Evolutionary conservation across 2,329 filamentous ascomycete genomes (phyloP), one percentile per base, ranked within the genome.

Genomic region (Calonectria naviculata): DNA sequence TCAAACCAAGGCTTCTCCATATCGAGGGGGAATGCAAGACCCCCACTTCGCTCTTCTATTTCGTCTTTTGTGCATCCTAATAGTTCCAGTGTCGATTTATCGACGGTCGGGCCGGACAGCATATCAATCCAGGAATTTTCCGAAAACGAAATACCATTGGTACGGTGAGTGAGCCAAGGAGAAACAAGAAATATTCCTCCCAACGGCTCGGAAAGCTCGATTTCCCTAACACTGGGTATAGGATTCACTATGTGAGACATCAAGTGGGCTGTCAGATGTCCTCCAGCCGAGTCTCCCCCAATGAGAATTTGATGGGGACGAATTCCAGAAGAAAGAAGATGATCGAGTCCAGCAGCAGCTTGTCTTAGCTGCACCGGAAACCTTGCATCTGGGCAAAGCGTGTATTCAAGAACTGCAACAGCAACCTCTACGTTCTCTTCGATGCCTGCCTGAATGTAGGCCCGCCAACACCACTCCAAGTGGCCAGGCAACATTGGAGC

Each of bases 271-370:
- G 80, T 74, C 28, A 83, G 69, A 56, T 82, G 81, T 2, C 76
- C 81, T 10, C 81, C 81, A 0, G 79, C 80, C 29, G 81, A 82
- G 46, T 83, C 81, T 8, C 81, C 81, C 3, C 81, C 81, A 12
- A 83, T 62, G 13, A 81, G 52, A 12, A 82, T 64, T 29, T 81
- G 67, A 10, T 67, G 38, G 0, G 80, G 76, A 7, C 29, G 34
- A n/a, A 42, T 42, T 42, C 38, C 38, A 8, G 38, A 42, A 1
- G 38, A 42, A 4, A 42, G 38, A 5, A 42, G 10, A n/a, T 42
- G 38, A 6, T 13, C 38, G 13, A 34, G 67, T 8, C 71, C 80
- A 4, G 65, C 70, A 0, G 68, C 75, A 0, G 80, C 79, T 54
- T 82, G 80, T 7, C 47, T 58, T 15, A 82, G 73, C 56, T 81